Conservation (phyloP, 495 filamentous ascomycete genomes). For the Penicillium daleae region DNA sequence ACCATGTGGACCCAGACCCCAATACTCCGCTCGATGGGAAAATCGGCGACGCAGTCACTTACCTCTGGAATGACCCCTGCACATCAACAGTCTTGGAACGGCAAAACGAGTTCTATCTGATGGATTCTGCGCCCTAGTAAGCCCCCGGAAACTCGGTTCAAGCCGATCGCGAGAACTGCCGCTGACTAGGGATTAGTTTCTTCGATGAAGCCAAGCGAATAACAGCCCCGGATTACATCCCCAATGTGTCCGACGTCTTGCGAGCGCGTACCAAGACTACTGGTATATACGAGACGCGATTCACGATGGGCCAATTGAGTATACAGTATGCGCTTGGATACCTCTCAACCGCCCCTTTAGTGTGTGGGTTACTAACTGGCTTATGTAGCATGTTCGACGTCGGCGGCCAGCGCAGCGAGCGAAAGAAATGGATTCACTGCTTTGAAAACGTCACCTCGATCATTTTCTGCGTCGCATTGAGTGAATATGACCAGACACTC, state of each 20-base stretch:
- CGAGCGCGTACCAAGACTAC: constrained; percentile 98
- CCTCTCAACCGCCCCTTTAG: neutral
- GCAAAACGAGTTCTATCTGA: constrained; percentile 97
- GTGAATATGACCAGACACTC: constrained; percentile 97
- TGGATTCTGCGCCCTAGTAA: constrained; percentile 99
- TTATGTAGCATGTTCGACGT: constrained; percentile 93
- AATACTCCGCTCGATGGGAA: constrained; percentile 76
- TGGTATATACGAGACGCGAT: constrained; percentile 97
- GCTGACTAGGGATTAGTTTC: constrained; percentile 62
- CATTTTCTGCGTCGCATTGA: constrained; percentile 97
- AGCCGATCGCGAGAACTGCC: neutral
- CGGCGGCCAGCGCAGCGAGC: constrained; percentile 92
- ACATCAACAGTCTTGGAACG: constrained; percentile 86
- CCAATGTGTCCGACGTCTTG: constrained; percentile 89
- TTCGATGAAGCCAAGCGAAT: constrained; percentile 92
- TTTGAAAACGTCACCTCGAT: constrained; percentile 99
- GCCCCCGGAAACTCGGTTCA: constrained; percentile 33
- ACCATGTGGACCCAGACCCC: constrained; percentile 87
- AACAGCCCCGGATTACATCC: constrained; percentile 81
- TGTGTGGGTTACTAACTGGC: constrained; percentile 19
- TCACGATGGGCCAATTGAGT: constrained; percentile 96
- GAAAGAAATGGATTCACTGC: constrained; percentile 99
- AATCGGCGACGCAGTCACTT: constrained; percentile 80
- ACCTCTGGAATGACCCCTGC: constrained; percentile 87
- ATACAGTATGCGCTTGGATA: constrained; percentile 80